Percentiles rank a stretch among this genome's conserved stretches.
These are phyloP conservation scores for Myxozyma nipponensis DNA, from an alignment of 805 yeast species.

Conservation along the genomic window DNA sequence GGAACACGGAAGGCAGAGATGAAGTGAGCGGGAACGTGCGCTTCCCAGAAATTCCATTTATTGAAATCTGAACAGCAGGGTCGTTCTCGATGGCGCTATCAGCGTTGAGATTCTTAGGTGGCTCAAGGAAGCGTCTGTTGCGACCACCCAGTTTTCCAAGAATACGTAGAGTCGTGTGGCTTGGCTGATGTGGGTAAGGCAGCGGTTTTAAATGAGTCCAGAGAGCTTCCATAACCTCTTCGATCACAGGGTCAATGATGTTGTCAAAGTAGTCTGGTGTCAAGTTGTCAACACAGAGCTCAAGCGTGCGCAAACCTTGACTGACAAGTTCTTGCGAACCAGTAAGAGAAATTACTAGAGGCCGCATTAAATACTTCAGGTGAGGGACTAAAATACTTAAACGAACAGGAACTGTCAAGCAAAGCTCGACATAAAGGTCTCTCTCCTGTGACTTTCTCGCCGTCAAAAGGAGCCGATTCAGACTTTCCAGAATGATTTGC, in stretches of 20 bases:
- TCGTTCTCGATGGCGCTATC: constrained; percentile 54
- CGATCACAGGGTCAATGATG: constrained; percentile 91
- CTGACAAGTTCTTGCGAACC: constrained; percentile 88
- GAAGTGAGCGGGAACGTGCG: constrained; percentile 78
- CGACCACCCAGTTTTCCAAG: constrained; percentile 96
- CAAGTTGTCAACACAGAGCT: constrained; percentile 89
- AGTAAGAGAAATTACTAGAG: constrained; percentile 83
- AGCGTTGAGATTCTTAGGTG: constrained; percentile 63
- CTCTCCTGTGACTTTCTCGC: constrained; percentile 87
- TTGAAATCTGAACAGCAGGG: constrained; percentile 60
- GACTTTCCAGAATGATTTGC: constrained; percentile 78
- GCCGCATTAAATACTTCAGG: constrained; percentile 79
- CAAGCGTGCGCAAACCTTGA: constrained; percentile 92
- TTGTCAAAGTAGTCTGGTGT: constrained; percentile 98
- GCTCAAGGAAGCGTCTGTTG: constrained; percentile 76
- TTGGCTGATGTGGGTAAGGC: constrained; percentile 91
- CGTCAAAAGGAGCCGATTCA: constrained; percentile 75
- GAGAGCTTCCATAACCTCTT: constrained; percentile 87
- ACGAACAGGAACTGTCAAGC: constrained; percentile 93
- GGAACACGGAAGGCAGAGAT: constrained; percentile 74
- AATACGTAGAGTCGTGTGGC: constrained; percentile 89
- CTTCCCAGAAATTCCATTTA: constrained; percentile 61
- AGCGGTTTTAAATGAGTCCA: constrained; percentile 89
- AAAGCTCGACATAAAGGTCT: constrained; percentile 90
- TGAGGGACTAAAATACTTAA: constrained; percentile 92